Percentiles rank a stretch among this genome's conserved stretches.
These are phyloP conservation scores for Centella asiatica DNA, from an alignment of 129 eudicot genomes.

Conservation along the genomic window DNA sequence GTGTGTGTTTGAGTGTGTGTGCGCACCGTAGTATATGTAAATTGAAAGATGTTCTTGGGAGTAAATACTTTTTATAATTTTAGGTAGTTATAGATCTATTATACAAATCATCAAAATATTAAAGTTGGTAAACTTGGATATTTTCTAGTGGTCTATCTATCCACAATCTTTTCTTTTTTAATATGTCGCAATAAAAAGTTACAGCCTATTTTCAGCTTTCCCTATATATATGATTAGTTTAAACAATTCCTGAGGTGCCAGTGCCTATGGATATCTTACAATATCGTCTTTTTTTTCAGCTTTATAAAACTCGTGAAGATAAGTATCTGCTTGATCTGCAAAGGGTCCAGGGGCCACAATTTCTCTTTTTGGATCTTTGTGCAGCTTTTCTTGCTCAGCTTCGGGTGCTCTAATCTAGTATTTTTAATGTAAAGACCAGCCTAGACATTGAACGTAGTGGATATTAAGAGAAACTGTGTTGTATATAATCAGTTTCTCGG, in stretches of 20 bases:
- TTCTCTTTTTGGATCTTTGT: conserved; percentile 83
- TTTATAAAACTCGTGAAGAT: conserved; percentile 88
- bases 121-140: too few relatives aligned
- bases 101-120: too few relatives aligned
- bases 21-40: too few relatives aligned
- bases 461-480: conserved; percentile 31
- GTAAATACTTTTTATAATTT: too few relatives aligned
- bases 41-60: too few relatives aligned
- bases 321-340: conserved; percentile 89
- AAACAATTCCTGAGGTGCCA: neutral
- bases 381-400: conserved; percentile 97
- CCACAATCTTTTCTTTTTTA: too few relatives aligned
- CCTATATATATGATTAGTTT: neutral
- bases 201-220: too few relatives aligned
- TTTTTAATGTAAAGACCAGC: conserved; percentile 31
- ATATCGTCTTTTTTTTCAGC: conserved; percentile 33
- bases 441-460: conserved; percentile 25
- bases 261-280: conserved; percentile 3
- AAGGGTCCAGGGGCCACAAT: conserved; percentile 88
- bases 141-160: too few relatives aligned
- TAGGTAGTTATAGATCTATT: too few relatives aligned
- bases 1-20: too few relatives aligned
- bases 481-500: conserved; percentile 36
- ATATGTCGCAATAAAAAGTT: too few relatives aligned
- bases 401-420: conserved; percentile 50